These are phyloP conservation scores for Chaetomium strumarium DNA, from an alignment of 2,329 filamentous ascomycete genomes.

Conservation along the genomic window DNA sequence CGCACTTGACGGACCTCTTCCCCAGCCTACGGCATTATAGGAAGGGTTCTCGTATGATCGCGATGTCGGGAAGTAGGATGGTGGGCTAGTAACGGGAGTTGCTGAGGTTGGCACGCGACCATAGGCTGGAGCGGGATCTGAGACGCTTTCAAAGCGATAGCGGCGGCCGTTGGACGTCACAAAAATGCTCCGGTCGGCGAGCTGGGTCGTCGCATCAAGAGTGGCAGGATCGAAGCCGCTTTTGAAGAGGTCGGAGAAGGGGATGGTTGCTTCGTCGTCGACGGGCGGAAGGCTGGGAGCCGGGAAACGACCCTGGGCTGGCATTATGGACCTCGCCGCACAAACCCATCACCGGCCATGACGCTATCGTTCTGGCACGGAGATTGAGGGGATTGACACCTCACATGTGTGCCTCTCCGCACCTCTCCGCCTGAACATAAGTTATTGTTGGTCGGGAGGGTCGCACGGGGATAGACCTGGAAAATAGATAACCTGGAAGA, in stretches of 20 bases:
- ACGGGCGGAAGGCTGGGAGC: constrained; percentile 25
- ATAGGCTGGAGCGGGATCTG: constrained; percentile 6
- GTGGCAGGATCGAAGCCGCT: constrained; percentile 24
- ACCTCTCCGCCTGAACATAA: constrained; percentile 8
- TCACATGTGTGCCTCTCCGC: constrained; percentile 18
- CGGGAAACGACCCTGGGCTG: constrained; percentile 21
- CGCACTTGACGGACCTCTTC: constrained; percentile 19
- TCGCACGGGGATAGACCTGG: constrained; percentile 10
- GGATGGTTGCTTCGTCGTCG: constrained; percentile 23
- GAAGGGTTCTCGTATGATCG: constrained; percentile 2
- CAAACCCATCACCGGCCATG: constrained; percentile 25
- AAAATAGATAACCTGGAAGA: constrained; percentile 10
- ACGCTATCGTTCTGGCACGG: constrained; percentile 15
- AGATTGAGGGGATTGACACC: constrained; percentile 14
- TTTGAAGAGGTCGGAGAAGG: constrained; percentile 26
- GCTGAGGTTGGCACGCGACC: constrained; percentile 9
- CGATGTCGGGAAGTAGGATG: not conserved
- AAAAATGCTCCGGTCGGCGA: constrained; percentile 26
- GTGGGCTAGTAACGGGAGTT: not conserved
- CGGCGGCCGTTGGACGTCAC: constrained; percentile 25
- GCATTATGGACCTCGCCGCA: constrained; percentile 25
- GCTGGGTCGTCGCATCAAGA: constrained; percentile 25
- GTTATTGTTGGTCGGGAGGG: not conserved
- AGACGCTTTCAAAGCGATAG: constrained; percentile 25
- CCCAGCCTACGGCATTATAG: constrained; percentile 12